Percentiles rank a stretch among this genome's conserved stretches.
These are phyloP conservation scores for Malus hybrid DNA, from an alignment of 331 rosid species.

Conservation along the genomic window DNA sequence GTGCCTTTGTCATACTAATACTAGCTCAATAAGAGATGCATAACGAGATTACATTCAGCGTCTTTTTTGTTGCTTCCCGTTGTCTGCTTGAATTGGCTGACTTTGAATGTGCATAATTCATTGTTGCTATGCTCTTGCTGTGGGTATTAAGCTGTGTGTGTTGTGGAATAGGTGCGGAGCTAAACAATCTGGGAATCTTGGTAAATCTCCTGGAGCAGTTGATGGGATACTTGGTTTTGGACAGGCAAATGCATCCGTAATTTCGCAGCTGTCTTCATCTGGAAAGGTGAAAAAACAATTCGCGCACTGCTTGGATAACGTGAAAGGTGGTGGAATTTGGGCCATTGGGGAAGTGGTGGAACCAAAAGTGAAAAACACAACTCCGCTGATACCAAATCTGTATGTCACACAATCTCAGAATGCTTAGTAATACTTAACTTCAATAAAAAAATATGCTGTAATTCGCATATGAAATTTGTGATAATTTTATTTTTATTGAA, in stretches of 20 bases:
- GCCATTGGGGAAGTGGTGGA: conserved; percentile 76
- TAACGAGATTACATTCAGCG: background rate
- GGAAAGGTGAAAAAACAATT: conserved; percentile 72
- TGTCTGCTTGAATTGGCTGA: background rate
- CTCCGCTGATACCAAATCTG: conserved; percentile 58
- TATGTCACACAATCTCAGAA: conserved; percentile 24
- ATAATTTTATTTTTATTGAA: conserved; percentile 18
- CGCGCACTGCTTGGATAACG: conserved; percentile 85
- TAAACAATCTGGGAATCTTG: conserved; percentile 57
- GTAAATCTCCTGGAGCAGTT: conserved; percentile 40
- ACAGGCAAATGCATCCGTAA: conserved; percentile 76
- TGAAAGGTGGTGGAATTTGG: conserved; percentile 85
- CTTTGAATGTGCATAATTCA: background rate
- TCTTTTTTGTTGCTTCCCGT: too few relatives aligned
- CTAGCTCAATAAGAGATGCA: background rate
- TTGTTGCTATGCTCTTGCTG: background rate
- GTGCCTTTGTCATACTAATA: background rate
- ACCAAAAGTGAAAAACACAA: conserved; percentile 48
- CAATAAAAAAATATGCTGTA: background rate
- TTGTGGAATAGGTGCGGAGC: conserved; percentile 60
- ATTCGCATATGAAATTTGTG: conserved; percentile 19
- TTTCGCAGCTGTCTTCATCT: conserved; percentile 78
- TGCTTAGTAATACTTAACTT: background rate
- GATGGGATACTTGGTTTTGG: conserved; percentile 94
- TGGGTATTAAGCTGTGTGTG: background rate